Percentiles rank a stretch among this genome's conserved stretches.
Evolutionary conservation across 352 stramenopile genomes (phyloP).

Genomic region (Achlya hypogyna): DNA sequence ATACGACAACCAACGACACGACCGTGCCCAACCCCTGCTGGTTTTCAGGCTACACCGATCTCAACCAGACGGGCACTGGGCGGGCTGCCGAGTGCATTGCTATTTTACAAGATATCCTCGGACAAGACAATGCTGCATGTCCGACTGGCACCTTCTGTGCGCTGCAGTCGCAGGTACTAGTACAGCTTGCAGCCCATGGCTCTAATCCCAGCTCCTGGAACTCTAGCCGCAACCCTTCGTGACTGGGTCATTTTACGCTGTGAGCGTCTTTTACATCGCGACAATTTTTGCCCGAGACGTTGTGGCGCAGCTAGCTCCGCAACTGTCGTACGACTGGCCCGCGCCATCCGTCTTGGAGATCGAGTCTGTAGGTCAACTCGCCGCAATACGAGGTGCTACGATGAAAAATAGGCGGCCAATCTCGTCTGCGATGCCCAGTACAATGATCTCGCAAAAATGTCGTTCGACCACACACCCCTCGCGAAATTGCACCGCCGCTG

Average conservation of each 20-base stretch:
- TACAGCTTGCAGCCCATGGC: neutral
- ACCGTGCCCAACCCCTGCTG: neutral
- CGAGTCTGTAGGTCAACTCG: neutral
- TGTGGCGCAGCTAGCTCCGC: neutral
- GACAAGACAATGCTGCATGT: neutral
- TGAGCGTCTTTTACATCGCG: neutral
- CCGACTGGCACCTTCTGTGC: neutral
- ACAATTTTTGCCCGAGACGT: conserved; percentile 1
- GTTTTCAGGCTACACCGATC: neutral
- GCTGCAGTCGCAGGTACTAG: neutral
- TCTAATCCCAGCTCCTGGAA: too few species aligned
- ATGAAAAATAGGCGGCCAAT: neutral
- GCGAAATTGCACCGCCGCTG: neutral
- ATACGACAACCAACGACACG: neutral
- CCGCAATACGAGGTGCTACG: neutral
- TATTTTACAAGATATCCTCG: neutral
- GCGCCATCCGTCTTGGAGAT: neutral
- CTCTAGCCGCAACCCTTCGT: neutral
- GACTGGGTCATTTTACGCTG: neutral
- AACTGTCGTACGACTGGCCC: neutral
- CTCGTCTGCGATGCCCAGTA: neutral
- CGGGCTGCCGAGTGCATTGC: neutral
- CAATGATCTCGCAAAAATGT: neutral
- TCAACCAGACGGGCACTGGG: neutral
- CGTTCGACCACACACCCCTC: neutral